Evolutionary conservation across 139 green algal genomes (phyloP), one percentile per base, ranked within the genome.

Genomic region (Volvox africanus): DNA sequence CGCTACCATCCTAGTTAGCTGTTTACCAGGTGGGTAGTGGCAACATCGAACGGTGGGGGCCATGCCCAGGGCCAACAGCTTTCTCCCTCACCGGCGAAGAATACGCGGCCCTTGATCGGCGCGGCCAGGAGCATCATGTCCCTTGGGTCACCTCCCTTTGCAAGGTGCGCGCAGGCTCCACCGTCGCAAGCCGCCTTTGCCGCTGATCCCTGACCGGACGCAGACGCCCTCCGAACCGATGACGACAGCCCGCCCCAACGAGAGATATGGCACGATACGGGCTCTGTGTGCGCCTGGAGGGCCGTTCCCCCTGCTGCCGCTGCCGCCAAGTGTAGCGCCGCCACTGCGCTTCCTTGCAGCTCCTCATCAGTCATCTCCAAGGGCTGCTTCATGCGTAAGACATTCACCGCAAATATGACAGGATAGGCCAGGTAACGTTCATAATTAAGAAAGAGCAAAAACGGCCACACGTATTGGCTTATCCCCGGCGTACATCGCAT

Each of bases 101-200:
- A 89, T 20, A 89, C 9, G 5, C 44, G 28, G 37, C 85, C 85
- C 69, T 71, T 71, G 44, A 69, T 26, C 26, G 85, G 85, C 28
- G 35, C 20, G 26, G 44, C 85, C 69, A 89, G 85, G 69, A 89
- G 69, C 69, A 2, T 16, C 85, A 89, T 89, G 85, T 89, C 85
- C n/a, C 69, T 36, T 26, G 32, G 35, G 32, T 73, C 69, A 22
- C 37, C 85, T 5, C 69, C 32, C 36, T 69, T 35, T 19, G 37
- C 37, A 69, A 79, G 65, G 65, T 88, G 65, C 13, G 65, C 33
- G 35, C 82, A 79, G 22, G 33, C 35, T 1, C 33, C 81, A 1
- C 80, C 61, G 30, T 61, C 30, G 32, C 30, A 1, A 21, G 21
- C 55, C 19, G 30, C 82, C 65, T 30, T 73, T 28, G 65, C 65